Evolutionary conservation across 2,329 filamentous ascomycete species (phyloP).

Genomic region (Sporothrix mexicana): DNA sequence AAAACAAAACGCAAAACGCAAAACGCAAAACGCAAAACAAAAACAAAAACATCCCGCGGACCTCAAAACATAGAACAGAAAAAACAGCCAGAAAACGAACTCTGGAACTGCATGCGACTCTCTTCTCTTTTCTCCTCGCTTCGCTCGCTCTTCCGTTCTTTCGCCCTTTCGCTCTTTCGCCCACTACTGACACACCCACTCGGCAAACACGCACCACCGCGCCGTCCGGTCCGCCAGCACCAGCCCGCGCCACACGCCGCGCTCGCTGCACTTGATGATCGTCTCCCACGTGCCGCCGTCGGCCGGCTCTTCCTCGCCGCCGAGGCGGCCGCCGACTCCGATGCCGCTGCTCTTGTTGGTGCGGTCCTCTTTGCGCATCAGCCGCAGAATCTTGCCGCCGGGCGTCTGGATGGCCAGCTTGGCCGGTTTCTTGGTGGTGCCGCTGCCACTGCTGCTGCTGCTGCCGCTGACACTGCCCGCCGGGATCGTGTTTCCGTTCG

Average conservation of each 20-base stretch:
- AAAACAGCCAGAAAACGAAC: background rate
- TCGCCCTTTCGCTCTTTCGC: no score
- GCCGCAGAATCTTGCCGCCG: conserved; percentile 87
- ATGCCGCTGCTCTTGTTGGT: conserved; percentile 51
- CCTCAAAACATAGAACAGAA: background rate
- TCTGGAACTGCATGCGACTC: background rate
- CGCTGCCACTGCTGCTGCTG: conserved; percentile 55
- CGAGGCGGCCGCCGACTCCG: conserved; percentile 48
- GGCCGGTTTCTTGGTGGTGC: conserved; percentile 75
- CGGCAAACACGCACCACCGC: conserved; percentile 89
- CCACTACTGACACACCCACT: conserved; percentile 69
- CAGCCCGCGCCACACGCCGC: conserved; percentile 78
- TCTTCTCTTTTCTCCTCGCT: no score
- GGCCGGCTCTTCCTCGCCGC: conserved; percentile 62
- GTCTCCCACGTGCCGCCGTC: conserved; percentile 85
- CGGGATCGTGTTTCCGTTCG: conserved; percentile 51
- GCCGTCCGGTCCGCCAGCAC: conserved; percentile 84
- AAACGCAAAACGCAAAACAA: background rate
- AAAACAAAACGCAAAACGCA: background rate
- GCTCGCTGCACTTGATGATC: conserved; percentile 86
- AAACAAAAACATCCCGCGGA: background rate
- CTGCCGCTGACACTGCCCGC: conserved; percentile 55
- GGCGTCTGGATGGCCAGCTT: conserved; percentile 96
- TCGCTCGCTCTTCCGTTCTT: no score
- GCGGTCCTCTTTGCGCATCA: conserved; percentile 80